Conservation (phyloP, 768 basidiomycete genomes). For the Bullera alba region DNA sequence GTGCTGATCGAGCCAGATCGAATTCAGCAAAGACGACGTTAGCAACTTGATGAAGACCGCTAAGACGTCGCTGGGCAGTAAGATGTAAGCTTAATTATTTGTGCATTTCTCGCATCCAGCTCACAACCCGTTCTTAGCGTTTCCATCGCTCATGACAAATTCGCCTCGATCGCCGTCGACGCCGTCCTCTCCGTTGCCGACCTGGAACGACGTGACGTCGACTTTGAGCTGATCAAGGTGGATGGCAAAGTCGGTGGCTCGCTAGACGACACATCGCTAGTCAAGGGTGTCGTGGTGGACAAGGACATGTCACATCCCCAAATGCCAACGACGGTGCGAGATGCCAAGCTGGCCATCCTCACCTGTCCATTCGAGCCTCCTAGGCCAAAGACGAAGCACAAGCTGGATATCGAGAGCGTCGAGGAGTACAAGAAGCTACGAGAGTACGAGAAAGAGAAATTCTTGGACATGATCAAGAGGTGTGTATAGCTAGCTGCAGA, state of each 20-base stretch:
- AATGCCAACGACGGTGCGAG: constrained; percentile 81
- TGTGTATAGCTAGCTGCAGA: constrained; percentile 13
- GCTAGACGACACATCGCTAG: constrained; percentile 85
- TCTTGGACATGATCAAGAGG: constrained; percentile 86
- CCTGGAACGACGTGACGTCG: constrained; percentile 85
- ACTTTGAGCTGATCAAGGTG: constrained; percentile 97
- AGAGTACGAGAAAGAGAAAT: constrained; percentile 93
- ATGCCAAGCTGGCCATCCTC: constrained; percentile 90
- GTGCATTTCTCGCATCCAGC: not conserved
- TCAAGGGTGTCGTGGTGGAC: constrained; percentile 96
- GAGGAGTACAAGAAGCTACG: constrained; percentile 94
- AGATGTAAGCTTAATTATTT: constrained; percentile 62
- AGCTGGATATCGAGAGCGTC: constrained; percentile 90
- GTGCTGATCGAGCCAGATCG: constrained; percentile 49
- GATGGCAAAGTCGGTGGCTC: constrained; percentile 98
- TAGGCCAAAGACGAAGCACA: constrained; percentile 98
- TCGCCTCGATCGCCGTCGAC: constrained; percentile 96
- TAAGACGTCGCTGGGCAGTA: constrained; percentile 92
- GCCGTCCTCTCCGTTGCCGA: constrained; percentile 93
- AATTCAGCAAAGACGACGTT: constrained; percentile 73
- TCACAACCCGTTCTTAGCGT: constrained; percentile 57
- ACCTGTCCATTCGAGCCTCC: constrained; percentile 99
- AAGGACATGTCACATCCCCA: constrained; percentile 99
- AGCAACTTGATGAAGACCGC: constrained; percentile 86
- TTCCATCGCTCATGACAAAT: constrained; percentile 89